A percentile compares a stretch with the other conserved stretches of the same genome.
Evolutionary conservation across 2,329 filamentous ascomycete genomes (phyloP).

Genomic region (Claviceps arundinis): DNA sequence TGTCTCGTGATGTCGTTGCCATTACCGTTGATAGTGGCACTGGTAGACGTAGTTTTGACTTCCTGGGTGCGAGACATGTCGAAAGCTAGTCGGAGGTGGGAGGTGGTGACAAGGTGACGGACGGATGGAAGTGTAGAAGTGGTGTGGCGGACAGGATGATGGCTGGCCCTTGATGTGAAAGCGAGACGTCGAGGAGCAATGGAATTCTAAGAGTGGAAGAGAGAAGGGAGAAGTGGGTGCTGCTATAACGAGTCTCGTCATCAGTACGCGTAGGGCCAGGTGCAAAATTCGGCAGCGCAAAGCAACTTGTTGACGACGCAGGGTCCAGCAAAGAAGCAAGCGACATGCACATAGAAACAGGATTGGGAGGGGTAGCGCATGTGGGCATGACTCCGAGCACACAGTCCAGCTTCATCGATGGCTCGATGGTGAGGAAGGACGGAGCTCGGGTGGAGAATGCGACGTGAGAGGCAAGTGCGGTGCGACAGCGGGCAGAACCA

Average conservation of each 20-base stretch:
- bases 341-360: background rate
- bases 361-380: background rate
- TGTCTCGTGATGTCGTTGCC: slow-evolving; percentile 48
- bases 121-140: slow-evolving; percentile 6
- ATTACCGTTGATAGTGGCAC: slow-evolving; percentile 19
- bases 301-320: background rate
- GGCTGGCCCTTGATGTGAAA: background rate
- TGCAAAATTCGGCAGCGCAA: background rate
- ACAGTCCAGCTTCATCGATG: background rate
- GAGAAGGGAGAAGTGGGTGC: background rate
- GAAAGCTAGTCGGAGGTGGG: background rate
- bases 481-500: background rate
- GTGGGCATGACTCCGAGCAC: background rate
- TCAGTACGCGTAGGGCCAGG: background rate
- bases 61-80: slow-evolving; percentile 52
- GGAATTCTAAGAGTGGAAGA: background rate
- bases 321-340: background rate
- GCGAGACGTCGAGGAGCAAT: background rate
- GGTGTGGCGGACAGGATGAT: background rate
- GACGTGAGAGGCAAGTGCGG: background rate
- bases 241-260: background rate
- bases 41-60: slow-evolving; percentile 25
- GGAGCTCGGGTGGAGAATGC: background rate
- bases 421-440: background rate
- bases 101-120: background rate